Percentiles rank a stretch among this genome's conserved stretches.
phyloP scores from a whole-genome alignment of 2,329 filamentous ascomycete genomes.

The Penicillium sp. region DNA sequence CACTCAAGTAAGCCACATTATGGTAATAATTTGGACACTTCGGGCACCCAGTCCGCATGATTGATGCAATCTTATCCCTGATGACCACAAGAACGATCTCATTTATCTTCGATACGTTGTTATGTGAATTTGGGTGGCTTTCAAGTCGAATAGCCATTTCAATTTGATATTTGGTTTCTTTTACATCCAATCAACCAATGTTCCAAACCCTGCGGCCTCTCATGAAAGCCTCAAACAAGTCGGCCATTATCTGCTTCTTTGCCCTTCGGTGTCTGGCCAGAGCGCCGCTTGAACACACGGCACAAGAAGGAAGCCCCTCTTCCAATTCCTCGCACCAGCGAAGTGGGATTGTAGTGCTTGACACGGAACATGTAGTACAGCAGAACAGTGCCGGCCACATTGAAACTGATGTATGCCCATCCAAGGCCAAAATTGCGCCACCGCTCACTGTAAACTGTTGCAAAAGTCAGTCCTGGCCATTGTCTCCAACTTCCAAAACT shows the following conservation, averaged over 20 bases:
- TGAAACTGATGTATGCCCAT: conserved; percentile 62
- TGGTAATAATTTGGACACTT: no score
- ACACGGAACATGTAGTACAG: conserved; percentile 55
- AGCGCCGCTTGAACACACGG: conserved; percentile 34
- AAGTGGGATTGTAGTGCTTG: conserved; percentile 44
- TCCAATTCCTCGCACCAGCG: conserved; percentile 26
- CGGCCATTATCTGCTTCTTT: conserved; percentile 34
- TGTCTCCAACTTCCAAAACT: conserved; percentile 2
- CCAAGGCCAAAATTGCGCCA: conserved; percentile 71
- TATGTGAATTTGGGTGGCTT: no score
- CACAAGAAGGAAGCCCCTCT: conserved; percentile 25
- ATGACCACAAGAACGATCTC: no score
- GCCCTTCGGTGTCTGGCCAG: conserved; percentile 31
- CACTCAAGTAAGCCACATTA: no score
- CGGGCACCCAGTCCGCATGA: no score
- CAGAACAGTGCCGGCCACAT: conserved; percentile 56
- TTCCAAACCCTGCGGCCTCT: no score
- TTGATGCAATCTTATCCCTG: no score
- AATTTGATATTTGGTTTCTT: no score
- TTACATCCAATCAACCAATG: neutral
- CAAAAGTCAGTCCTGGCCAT: neutral
- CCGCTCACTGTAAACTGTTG: conserved; percentile 54
- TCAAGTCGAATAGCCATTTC: no score
- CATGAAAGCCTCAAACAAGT: conserved; percentile 16
- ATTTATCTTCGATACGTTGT: no score